Percentiles rank a stretch among this genome's conserved stretches.
These are phyloP conservation scores for Calonectria leucothoes DNA, from an alignment of 2,329 filamentous ascomycete species.

Conservation along the genomic window DNA sequence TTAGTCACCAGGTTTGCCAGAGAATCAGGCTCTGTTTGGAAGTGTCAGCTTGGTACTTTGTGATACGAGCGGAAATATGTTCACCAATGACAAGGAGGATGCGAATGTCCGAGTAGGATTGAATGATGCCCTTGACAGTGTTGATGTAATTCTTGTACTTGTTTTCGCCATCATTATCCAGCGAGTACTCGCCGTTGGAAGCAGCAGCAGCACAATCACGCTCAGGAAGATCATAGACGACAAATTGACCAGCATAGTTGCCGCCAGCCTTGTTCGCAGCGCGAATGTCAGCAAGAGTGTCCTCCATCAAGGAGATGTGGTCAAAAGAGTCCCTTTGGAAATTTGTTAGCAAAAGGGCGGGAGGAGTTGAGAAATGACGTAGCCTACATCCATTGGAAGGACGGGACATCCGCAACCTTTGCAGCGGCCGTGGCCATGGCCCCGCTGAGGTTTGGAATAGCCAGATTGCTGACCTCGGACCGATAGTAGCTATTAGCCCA, in stretches of 20 bases:
- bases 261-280: slow-evolving; percentile 49
- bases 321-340: slow-evolving; percentile 57
- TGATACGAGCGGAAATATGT: background rate
- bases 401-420: slow-evolving; percentile 63
- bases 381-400: slow-evolving; percentile 64
- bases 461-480: slow-evolving; percentile 65
- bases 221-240: slow-evolving; percentile 69
- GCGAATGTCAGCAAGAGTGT: slow-evolving; percentile 58
- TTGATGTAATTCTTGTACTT: slow-evolving; percentile 69
- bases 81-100: slow-evolving; percentile 58
- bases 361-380: background rate
- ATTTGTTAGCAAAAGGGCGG: slow-evolving; percentile 12
- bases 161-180: slow-evolving; percentile 61
- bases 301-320: slow-evolving; percentile 59
- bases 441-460: slow-evolving; percentile 71
- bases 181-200: slow-evolving; percentile 66
- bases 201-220: slow-evolving; percentile 68
- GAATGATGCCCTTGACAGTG: slow-evolving; percentile 54
- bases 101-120: slow-evolving; percentile 56
- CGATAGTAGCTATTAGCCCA: slow-evolving; percentile 68
- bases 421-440: slow-evolving; percentile 64
- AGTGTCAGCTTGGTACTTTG: fast-evolving
- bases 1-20: slow-evolving; percentile 71
- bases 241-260: slow-evolving; percentile 61
- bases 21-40: slow-evolving; percentile 62